phyloP scores from a whole-genome alignment of 73 alveolate species.

The Breviolum minutum region DNA sequence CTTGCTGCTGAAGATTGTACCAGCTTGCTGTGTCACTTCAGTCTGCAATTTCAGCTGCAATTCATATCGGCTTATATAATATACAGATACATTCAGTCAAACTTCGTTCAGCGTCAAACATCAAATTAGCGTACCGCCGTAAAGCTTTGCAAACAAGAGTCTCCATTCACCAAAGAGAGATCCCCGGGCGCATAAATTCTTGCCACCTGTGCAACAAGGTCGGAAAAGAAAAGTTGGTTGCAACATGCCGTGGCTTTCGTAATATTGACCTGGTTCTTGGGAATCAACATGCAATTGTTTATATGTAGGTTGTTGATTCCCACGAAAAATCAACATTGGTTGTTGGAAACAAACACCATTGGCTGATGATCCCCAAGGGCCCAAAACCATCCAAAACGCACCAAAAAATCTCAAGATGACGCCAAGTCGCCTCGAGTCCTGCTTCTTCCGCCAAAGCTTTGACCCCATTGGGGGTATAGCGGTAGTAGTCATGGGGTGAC shows the following conservation, averaged over 20 bases:
- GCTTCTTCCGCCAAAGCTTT: constrained; percentile 67
- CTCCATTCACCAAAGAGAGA: constrained; percentile 79
- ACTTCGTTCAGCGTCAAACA: background rate
- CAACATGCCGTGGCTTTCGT: no score
- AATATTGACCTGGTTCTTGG: no score
- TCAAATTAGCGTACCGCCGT: background rate
- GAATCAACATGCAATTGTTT: no score
- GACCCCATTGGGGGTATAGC: constrained; percentile 86
- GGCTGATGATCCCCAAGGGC: background rate
- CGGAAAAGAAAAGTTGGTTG: no score
- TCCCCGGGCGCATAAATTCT: constrained; percentile 54
- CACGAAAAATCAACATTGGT: no score
- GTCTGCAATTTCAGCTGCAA: background rate
- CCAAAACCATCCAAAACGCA: background rate
- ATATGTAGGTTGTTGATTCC: no score
- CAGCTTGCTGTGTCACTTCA: no score
- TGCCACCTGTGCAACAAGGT: constrained; percentile 10
- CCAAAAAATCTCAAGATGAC: background rate
- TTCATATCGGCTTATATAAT: background rate
- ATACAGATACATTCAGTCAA: background rate
- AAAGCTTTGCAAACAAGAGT: background rate
- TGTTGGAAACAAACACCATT: no score
- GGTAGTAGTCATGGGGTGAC: constrained; percentile 94
- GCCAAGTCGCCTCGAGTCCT: constrained; percentile 36
- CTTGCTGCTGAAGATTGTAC: no score